phyloP scores from a whole-genome alignment of 1,284 basidiomycete species.

The Cutaneotrichosporon daszewskae region DNA sequence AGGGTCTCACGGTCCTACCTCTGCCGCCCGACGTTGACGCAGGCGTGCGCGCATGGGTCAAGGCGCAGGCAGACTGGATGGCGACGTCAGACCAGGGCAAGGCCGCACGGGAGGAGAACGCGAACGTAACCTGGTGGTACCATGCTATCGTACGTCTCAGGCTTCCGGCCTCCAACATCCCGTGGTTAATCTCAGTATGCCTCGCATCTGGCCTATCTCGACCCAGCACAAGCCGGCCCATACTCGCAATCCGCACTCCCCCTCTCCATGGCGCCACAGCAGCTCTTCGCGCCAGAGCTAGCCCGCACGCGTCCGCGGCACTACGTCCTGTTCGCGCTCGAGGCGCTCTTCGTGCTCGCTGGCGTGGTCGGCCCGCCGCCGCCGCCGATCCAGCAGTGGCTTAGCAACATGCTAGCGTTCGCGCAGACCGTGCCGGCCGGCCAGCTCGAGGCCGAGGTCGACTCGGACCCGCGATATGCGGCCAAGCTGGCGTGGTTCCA shows the following conservation, averaged over 20 bases:
- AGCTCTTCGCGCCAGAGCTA: constrained; percentile 21
- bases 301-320: constrained; percentile 27
- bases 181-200: constrained; percentile 14
- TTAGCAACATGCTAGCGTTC: constrained; percentile 16
- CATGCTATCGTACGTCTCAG: constrained; percentile 26
- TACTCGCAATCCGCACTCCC: not conserved
- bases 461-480: constrained; percentile 21
- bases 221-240: constrained; percentile 7
- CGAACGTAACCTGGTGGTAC: constrained; percentile 35
- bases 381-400: constrained; percentile 7
- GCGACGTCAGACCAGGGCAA: constrained; percentile 22
- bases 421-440: constrained; percentile 18
- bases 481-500: constrained; percentile 27
- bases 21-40: constrained; percentile 4
- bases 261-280: not conserved
- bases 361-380: constrained; percentile 7
- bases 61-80: constrained; percentile 28
- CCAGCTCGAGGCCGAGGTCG: constrained; percentile 23
- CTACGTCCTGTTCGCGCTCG: constrained; percentile 31
- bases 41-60: constrained; percentile 23
- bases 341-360: constrained; percentile 29
- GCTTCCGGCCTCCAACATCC: not conserved
- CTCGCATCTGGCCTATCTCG: constrained; percentile 20
- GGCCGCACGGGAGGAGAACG: constrained; percentile 15
- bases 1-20: constrained; percentile 17